Evolutionary conservation across 2,329 filamentous ascomycete species (phyloP).

Genomic region (Aspergillus vadensis): DNA sequence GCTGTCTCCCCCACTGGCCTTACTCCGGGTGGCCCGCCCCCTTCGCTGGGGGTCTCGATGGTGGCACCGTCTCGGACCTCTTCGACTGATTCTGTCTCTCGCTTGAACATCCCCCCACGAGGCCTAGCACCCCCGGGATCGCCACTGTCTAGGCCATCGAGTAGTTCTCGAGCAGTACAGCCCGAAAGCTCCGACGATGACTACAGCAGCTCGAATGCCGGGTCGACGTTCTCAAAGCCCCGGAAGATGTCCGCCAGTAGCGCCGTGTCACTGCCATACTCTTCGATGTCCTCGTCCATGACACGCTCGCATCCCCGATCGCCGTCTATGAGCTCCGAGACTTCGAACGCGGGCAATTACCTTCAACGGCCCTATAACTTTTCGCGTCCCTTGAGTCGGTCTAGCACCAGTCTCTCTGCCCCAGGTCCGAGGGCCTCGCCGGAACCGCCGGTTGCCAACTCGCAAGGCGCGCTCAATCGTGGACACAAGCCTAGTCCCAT

Average conservation of each 20-base stretch:
- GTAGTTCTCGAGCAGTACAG: slow-evolving; percentile 63
- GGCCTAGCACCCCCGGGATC: slow-evolving; percentile 51
- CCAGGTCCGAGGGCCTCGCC: slow-evolving; percentile 29
- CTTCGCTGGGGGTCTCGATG: slow-evolving; percentile 15
- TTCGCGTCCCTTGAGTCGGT: slow-evolving; percentile 78
- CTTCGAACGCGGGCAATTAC: slow-evolving; percentile 61
- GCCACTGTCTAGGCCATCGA: slow-evolving; percentile 44
- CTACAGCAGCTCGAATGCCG: slow-evolving; percentile 58
- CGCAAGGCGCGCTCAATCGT: slow-evolving; percentile 29
- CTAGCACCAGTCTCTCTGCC: slow-evolving; percentile 43
- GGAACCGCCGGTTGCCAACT: slow-evolving; percentile 38
- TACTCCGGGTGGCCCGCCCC: slow-evolving; percentile 14
- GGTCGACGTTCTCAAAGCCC: slow-evolving; percentile 65
- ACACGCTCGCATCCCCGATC: slow-evolving; percentile 69
- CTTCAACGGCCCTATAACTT: slow-evolving; percentile 87
- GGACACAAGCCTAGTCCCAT: slow-evolving; percentile 38
- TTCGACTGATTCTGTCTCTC: slow-evolving; percentile 41
- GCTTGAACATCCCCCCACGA: slow-evolving; percentile 42
- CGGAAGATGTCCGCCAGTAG: slow-evolving; percentile 78
- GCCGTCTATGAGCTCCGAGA: slow-evolving; percentile 81
- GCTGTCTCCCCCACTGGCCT: slow-evolving; percentile 15
- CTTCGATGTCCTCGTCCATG: slow-evolving; percentile 64
- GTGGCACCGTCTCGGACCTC: slow-evolving; percentile 33
- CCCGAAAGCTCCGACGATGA: slow-evolving; percentile 70
- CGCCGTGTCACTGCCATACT: slow-evolving; percentile 60